Base-by-base conservation (phyloP, 805 yeast species). In the Metschnikowia kofuensis region DNA sequence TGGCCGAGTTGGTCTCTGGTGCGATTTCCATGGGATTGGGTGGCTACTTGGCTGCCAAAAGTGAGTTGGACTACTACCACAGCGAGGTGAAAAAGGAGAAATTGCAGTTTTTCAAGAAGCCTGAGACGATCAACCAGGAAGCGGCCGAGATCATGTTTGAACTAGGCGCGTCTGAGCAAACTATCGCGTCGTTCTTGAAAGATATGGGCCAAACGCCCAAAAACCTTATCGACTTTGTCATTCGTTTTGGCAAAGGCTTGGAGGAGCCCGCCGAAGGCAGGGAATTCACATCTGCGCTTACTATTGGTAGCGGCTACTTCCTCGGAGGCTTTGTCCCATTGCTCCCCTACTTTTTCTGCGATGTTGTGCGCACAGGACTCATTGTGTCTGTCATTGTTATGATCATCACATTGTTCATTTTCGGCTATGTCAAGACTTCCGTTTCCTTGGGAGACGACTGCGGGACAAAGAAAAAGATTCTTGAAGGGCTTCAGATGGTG, bases 21-120 rank as follows among this genome's bases (percentile, higher is more conserved):
- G 96, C 98, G 40, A 91, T 92, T 45, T 87, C 96, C 29, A 92
- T 92, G 99, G 98, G 99, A 8, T 80, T 92, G 47, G 99, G 99
- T 50, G 99, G 99, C 30, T 92, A 81, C 67, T 75, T 92, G 48
- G 99, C 98, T 30, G 99, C 99, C 38, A 86, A 85, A 66, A 83
- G 91, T 12, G 99, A 92, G 70, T 70, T 77, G 26, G 92, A 87
- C 63, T 87, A 82, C 66, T 87, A 85, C 65, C 74, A 76, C 45
- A 77, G 85, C 16, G 89, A 85, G 65, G 91, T 86, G 39, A 80
- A 79, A 57, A 75, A 79, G 59, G 94, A 87, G 63, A 86, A 85
- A 61, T 75, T 78, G 59, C 76, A 78, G 51, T 84, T 85, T 56
- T 86, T 83, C 66, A 79, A 79, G 51, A 80, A 79, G 55, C 83